phyloP scores from a whole-genome alignment of 345 rosid species.

The Sisymbrium altissimum region DNA sequence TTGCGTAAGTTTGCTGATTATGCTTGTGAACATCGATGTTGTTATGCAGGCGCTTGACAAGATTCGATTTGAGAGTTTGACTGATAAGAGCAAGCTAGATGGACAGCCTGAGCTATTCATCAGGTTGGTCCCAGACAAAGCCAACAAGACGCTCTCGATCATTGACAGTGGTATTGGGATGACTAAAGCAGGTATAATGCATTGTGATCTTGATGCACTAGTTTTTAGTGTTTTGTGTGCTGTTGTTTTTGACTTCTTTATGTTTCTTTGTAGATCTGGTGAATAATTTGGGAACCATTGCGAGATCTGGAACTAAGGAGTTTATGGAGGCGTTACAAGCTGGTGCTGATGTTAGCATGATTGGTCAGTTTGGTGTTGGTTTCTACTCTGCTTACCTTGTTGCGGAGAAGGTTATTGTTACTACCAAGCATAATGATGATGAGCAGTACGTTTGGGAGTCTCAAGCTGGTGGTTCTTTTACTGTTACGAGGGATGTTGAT shows the following conservation, averaged over 20 bases:
- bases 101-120: conserved; percentile 83
- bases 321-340: conserved; percentile 92
- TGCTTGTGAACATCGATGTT: no score
- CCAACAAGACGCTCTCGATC: conserved; percentile 65
- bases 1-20: no score
- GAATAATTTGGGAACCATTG: conserved; percentile 88
- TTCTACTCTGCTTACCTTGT: conserved; percentile 95
- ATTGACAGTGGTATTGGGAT: conserved; percentile 80
- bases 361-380: conserved; percentile 91
- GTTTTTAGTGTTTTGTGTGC: no score
- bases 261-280: conserved; percentile 45
- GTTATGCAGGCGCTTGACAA: conserved; percentile 95
- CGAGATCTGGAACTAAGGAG: conserved; percentile 90
- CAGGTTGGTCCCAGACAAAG: conserved; percentile 67
- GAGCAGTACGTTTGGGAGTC: conserved; percentile 90
- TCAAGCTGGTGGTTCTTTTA: conserved; percentile 95
- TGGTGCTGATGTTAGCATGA: conserved; percentile 96
- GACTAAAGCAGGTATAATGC: conserved; percentile 73
- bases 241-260: no score
- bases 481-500: conserved; percentile 62
- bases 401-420: conserved; percentile 77
- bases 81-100: conserved; percentile 87
- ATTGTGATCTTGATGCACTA: no score
- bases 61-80: conserved; percentile 70
- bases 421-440: conserved; percentile 78